Evolutionary conservation across 2,329 filamentous ascomycete genomes (phyloP), one percentile per base, ranked within the genome.

Genomic region (Apiospora phragmitis): DNA sequence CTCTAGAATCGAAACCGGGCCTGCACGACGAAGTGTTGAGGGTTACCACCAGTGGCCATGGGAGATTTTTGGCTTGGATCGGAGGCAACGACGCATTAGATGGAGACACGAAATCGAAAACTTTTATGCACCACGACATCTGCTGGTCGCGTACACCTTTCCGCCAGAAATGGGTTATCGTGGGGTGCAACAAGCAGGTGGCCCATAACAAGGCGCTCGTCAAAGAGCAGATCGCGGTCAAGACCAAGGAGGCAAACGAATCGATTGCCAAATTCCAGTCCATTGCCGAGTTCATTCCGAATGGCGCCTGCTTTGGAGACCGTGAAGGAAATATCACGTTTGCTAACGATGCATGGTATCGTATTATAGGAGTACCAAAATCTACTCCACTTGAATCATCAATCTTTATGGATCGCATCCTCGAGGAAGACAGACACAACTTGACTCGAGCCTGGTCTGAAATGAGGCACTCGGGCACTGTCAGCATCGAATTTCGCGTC

Each of bases 261-360:
- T 85, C 87, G 62, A 88, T 92, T 70, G 88, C 89, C 42, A 88
- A 90, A 69, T 93, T 94, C 74, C 90, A 90, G 9, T 85, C 89
- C 6, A 91, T 94, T 80, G 90, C 92, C 2, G 91, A 93, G 75
- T 91, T 93, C 68, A 90, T 92, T 2, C 92, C 92, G 0, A 90
- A 93, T 1, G 92, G 92, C 24, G 91, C 94, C 81, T 93, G 91
- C 76, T 92, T 94, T 71, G 89, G 90, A 14, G 88, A 92, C 76
- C 84, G 86, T 1, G 83, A 86, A 67, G 92, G 92, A 16, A 86
- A 87, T 49, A 88, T 94, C 70, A 89, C 87, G 0, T 94, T 92
- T 77, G 92, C 91, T 71, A 94, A 94, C 75, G 88, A 92, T 67
- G 89, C 90, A 11, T 94, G 85, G 83, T 84, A 86, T 74, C 82